These are phyloP conservation scores for Pythium graminicola DNA, from an alignment of 352 stramenopile species.

Conservation along the genomic window DNA sequence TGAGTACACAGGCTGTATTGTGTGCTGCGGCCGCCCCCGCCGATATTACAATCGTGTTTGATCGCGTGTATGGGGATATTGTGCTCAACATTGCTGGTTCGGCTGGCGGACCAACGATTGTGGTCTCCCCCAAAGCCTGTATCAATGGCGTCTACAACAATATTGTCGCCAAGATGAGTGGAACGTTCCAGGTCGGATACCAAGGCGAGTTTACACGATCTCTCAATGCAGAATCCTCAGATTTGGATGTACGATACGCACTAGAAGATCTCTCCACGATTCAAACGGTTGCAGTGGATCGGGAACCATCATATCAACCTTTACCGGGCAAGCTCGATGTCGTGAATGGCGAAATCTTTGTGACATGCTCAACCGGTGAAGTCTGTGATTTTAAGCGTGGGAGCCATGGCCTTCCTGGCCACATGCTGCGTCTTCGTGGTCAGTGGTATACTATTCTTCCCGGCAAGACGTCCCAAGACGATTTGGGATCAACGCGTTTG, in stretches of 20 bases:
- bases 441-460: slow-evolving; percentile 67
- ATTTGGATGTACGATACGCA: slow-evolving; percentile 52
- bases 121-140: slow-evolving; percentile 26
- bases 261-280: slow-evolving; percentile 57
- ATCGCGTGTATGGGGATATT: slow-evolving; percentile 55
- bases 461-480: slow-evolving; percentile 31
- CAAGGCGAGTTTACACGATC: slow-evolving; percentile 47
- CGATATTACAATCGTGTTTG: slow-evolving; percentile 52
- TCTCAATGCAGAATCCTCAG: slow-evolving; percentile 65
- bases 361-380: slow-evolving; percentile 40
- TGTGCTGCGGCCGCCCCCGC: slow-evolving; percentile 24
- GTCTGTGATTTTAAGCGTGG: slow-evolving; percentile 45
- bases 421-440: slow-evolving; percentile 45
- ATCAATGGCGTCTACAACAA: slow-evolving; percentile 61
- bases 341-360: slow-evolving; percentile 49
- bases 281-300: slow-evolving; percentile 41
- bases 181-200: slow-evolving; percentile 75
- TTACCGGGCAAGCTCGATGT: slow-evolving; percentile 51
- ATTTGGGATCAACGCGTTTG: slow-evolving; percentile 32
- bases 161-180: slow-evolving; percentile 50
- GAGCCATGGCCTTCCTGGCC: slow-evolving; percentile 53
- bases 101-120: slow-evolving; percentile 12
- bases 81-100: slow-evolving; percentile 21
- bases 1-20: slow-evolving; percentile 35
- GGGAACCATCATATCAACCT: slow-evolving; percentile 38